Evolutionary conservation across 208 protist genomes (phyloP).

Genomic region (Acanthamoeba castellanii): DNA sequence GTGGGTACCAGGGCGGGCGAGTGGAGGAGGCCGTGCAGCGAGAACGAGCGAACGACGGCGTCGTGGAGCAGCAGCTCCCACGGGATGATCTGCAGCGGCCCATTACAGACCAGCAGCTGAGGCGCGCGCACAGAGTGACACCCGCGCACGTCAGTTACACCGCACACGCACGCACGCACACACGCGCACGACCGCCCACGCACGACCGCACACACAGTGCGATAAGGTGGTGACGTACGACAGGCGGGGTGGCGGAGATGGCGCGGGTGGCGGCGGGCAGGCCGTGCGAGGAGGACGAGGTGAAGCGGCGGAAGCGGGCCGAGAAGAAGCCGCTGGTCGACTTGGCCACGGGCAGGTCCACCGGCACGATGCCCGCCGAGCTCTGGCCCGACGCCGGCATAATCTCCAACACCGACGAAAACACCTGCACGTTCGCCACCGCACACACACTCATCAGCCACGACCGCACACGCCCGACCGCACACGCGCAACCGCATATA

Average conservation of each 20-base stretch:
- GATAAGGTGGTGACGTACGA: not conserved
- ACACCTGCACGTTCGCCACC: not conserved
- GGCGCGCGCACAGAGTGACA: not conserved
- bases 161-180: not conserved
- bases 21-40: slow-evolving; percentile 40
- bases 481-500: not conserved
- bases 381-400: slow-evolving; percentile 17
- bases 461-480: not conserved
- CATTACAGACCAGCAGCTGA: slow-evolving; percentile 21
- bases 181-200: too few relatives aligned
- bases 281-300: not conserved
- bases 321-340: slow-evolving; percentile 6
- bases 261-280: not conserved
- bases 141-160: not conserved
- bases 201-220: not conserved
- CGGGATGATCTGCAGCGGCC: slow-evolving; percentile 50
- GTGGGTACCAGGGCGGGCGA: not conserved
- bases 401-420: slow-evolving; percentile 43
- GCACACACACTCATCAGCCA: too few relatives aligned
- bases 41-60: slow-evolving; percentile 28
- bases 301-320: not conserved
- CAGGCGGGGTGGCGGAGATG: not conserved
- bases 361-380: not conserved
- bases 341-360: slow-evolving; percentile 7
- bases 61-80: slow-evolving; percentile 51